Base-by-base conservation (phyloP, 1,284 basidiomycete species). In the Trichosporon faecale region DNA sequence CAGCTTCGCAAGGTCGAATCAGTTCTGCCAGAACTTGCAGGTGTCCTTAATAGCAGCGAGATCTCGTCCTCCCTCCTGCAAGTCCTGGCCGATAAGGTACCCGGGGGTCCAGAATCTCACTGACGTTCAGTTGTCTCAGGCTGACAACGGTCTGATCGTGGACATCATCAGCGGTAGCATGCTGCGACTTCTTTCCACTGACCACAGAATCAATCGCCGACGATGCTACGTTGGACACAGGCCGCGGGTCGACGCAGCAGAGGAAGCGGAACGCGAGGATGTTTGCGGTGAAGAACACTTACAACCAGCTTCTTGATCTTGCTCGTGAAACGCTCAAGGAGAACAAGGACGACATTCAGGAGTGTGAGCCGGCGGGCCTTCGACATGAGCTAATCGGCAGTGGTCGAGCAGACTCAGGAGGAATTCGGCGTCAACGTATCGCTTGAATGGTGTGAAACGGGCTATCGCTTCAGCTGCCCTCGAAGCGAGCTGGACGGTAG, bases 291-390 rank as follows among this genome's bases (percentile, higher is more conserved):
- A 91, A 89, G 80, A 90, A 91, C 1, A 91, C 91, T 71, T 88
- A 87, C 75, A 92, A 94, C 74, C 88, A 89, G 23, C 86, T 96
- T 11, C 88, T 98, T 12, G 95, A 98, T 74, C 92, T 98, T 3
- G 95, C 95, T 0, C 88, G 95, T 8, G 91, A 93, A 78, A 95
- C 95, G 0, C 94, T 91, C 84, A 92, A 91, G 76, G 95, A 97
- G 79, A 95, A 95, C 74, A 86, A 94, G 18, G 87, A 88, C 2
- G 94, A 97, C 76, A 93, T 95, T 64, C 72, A 73, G 70, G 74
- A 75, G 23, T 68, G 75, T 74, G 61, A 25, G 77, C 23, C 0
- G 21, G 16, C 1, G 29, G 16, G 2, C 7, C 16, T 2, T 7
- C 18, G 35, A n/a, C 0, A 14, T 16, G 1, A 27, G 31, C 66